Base-by-base conservation (phyloP, 1,139 yeast species). In the Candida frijolesensis region DNA sequence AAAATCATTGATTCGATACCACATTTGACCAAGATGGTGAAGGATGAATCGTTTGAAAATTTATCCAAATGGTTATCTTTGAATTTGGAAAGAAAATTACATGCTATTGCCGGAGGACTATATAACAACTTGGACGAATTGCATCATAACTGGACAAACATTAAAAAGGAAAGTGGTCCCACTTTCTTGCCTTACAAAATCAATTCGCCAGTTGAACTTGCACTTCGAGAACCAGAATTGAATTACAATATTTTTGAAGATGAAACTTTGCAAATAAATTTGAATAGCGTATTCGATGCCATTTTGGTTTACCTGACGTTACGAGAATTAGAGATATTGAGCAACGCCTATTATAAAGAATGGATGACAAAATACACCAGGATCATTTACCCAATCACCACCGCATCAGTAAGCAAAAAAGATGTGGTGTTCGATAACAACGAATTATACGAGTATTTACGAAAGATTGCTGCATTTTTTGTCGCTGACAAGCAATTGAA, bases 131-230 rank as follows among this genome's bases (percentile, higher is more conserved):
- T 85, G 39, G 74, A 72, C 22, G 69, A 71, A 9, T 76, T 90
- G 46, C 83, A 86, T 48, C 71, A 72, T 7, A 71, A 74, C 40
- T 89, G 96, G 96, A 73, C 65, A 19, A 50, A 58, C 62, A 52
- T 61, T 55, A 51, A 75, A 62, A 57, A 77, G 54, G 71, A 57
- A 66, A 78, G 52, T 51, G 45, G 45, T 3, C 50, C 60, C 3
- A 63, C 80, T 16, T 76, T 88, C 51, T 67, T 74, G 11, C 76
- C 80, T 16, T 91, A 83, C 64, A 85, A 86, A 60, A 80, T 92
- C 55, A 91, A 91, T 63, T 88, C 97, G 0, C 90, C 96, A 0
- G 89, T 91, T 7, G 98, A 92, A 65, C 67, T 84, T 12, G 82
- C 91, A 4, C 74, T 87, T 65, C 74, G 96, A 58, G 85, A 83